Evolutionary conservation across 805 yeast species (phyloP), one percentile per base, ranked within the genome.

Genomic region (Candida xiaguanensis): DNA sequence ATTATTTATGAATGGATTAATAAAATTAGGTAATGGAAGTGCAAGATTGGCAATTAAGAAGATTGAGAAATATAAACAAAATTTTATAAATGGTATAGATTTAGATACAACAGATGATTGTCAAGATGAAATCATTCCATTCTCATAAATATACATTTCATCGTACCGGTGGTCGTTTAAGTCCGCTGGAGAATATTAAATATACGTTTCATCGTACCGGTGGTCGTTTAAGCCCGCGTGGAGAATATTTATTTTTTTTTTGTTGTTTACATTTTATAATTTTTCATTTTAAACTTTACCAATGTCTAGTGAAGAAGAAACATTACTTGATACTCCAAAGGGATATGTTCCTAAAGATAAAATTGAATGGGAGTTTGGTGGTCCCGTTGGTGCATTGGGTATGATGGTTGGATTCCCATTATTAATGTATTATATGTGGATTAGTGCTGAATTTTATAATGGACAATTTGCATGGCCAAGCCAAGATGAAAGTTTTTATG

Each of bases 361-460:
- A 40, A 73, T 78, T 43, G 91, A 80, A 53, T 87, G 78, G 68
- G 98, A 93, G 51, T 93, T 91, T 56, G 99, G 99, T 37, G 98
- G 98, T 0, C 83, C 95, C 18, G 62, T 72, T 5, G 99, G 99
- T 41, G 96, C 88, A 35, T 42, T 82, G 15, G 91, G 90, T 5
- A 91, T 93, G 98, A 78, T 91, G 81, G 57, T 78, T 32, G 95
- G 95, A 3, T 93, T 93, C 67, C 99, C 99, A 6, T 56, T 82
- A 34, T 71, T 93, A 55, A 93, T 93, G 99, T 87, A 83, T 74
- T 93, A 93, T 65, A 84, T 93, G 93, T 91, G 96, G 95, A 80
- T 91, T 39, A 75, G 88, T 53, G 91, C 93, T 37, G 76, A 77
- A 45, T 89, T 83, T 60, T 87, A 88, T 63, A 68, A 68, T 46